Conservation (phyloP, 1,284 basidiomycete genomes). For the Naganishia liquefaciens region DNA sequence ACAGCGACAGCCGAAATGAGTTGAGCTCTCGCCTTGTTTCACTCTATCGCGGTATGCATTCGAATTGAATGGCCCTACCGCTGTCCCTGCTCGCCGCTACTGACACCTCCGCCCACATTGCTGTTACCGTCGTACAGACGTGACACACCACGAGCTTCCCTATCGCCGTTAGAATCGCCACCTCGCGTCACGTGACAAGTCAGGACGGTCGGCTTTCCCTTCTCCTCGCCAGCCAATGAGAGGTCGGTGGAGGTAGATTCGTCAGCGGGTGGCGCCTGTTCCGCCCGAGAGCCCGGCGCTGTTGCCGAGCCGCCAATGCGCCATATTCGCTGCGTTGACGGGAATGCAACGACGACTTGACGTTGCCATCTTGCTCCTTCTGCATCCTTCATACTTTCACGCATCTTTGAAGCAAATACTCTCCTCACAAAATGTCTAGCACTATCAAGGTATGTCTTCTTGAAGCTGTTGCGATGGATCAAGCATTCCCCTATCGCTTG, state of each 20-base stretch:
- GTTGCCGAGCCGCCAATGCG: constrained; percentile 1
- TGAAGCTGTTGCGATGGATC: not conserved
- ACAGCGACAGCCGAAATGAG: too few relatives aligned
- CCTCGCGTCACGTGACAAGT: not conserved
- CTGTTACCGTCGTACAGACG: too few relatives aligned
- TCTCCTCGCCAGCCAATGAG: constrained; percentile 5
- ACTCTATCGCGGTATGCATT: too few relatives aligned
- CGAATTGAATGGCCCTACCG: too few relatives aligned
- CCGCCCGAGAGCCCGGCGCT: not conserved
- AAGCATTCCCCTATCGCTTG: not conserved
- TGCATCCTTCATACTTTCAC: not conserved
- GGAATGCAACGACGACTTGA: not conserved
- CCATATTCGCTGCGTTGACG: constrained; percentile 16
- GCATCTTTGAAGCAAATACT: not conserved
- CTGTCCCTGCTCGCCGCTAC: too few relatives aligned
- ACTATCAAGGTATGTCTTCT: constrained; percentile 20
- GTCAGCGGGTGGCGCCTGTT: constrained; percentile 6
- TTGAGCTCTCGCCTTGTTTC: too few relatives aligned
- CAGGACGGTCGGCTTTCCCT: not conserved
- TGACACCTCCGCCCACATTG: too few relatives aligned
- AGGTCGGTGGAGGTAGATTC: constrained; percentile 20
- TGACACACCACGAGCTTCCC: too few relatives aligned
- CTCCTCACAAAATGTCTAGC: constrained; percentile 20
- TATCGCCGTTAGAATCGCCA: too few relatives aligned
- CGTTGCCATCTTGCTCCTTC: not conserved